Evolutionary conservation across 345 rosid genomes (phyloP).

Genomic region (Syzygium grande): DNA sequence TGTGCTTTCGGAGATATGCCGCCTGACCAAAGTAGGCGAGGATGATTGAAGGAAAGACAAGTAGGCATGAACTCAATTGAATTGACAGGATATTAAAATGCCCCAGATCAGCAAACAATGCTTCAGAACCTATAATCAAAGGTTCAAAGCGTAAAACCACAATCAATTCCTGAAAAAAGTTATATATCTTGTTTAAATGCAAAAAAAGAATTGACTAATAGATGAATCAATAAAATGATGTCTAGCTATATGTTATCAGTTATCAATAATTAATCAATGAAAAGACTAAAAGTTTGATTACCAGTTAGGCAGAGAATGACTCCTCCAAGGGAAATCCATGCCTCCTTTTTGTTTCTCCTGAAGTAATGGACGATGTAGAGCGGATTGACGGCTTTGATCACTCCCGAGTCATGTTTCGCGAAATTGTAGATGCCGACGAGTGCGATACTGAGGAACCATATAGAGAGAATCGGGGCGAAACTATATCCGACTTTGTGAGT

Average conservation of each 20-base stretch:
- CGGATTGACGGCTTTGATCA: slow-evolving; percentile 20
- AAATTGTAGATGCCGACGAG: slow-evolving; percentile 18
- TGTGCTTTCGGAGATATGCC: slow-evolving; percentile 12
- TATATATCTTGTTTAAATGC: background rate
- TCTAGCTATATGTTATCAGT: background rate
- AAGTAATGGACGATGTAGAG: slow-evolving; percentile 11
- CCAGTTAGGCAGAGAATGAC: slow-evolving; percentile 21
- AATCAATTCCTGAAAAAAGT: background rate
- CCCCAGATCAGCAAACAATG: slow-evolving; percentile 34
- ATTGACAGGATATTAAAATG: slow-evolving; percentile 23
- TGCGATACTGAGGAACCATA: slow-evolving; percentile 15
- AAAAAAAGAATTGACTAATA: background rate
- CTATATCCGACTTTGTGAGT: slow-evolving; percentile 17
- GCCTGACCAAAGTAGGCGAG: slow-evolving; percentile 26
- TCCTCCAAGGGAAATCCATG: slow-evolving; percentile 29
- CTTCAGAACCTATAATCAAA: slow-evolving; percentile 18
- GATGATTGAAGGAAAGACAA: slow-evolving; percentile 18
- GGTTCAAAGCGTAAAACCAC: background rate
- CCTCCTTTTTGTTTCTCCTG: slow-evolving; percentile 9
- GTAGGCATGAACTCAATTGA: slow-evolving; percentile 13
- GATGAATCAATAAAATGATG: background rate
- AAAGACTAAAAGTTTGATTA: background rate
- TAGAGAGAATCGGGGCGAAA: slow-evolving; percentile 16
- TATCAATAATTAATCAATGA: background rate
- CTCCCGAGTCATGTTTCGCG: slow-evolving; percentile 7